Evolutionary conservation across 2,329 filamentous ascomycete species (phyloP), one percentile per base, ranked within the genome.

Genomic region (Aurifilum marmelostoma): DNA sequence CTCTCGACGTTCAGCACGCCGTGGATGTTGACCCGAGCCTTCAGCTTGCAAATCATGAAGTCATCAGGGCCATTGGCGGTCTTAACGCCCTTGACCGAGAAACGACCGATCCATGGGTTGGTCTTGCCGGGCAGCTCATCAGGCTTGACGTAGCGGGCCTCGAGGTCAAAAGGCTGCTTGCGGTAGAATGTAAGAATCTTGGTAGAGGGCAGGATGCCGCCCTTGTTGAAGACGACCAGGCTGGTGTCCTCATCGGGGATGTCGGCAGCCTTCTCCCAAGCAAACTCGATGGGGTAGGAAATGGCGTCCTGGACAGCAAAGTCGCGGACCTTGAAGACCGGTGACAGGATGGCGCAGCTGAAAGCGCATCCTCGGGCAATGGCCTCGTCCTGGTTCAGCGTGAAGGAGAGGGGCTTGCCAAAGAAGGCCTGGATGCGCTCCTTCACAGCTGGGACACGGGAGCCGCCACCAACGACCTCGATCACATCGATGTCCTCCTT

Each of bases 11-110:
- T 98, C 74, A 99, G 86, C 70, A 99, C 89, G 80, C 96, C 96
- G 84, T 98, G 94, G 73, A 98, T 88, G 83, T 99, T 99, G 68
- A 99, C 88, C 73, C 96, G 91, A 62, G 96, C 95, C 88, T 98
- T 98, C 72, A 99, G 90, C 86, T 99, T 99, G 91, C 96, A 99
- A 77, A 98, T 97, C 95, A 99, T 98, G 81, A 98, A 99, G 79
- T 98, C 96, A 71, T 97, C 93, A 79, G 96, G 94, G 74, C 90
- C 88, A 78, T 97, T 93, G 54, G 76, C 77, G 52, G 93, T 91
- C 87, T 97, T 94, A 78, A 99, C 95, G 60, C 92, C 92, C 88
- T 99, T 99, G 80, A 99, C 94, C 56, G 94, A 97, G 85, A 99
- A 99, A 73, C 93, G 91, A 68, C 96, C 96, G 75, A 99, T 97